Percentiles rank a stretch among this genome's conserved stretches.
Evolutionary conservation across 805 yeast genomes (phyloP).

Genomic region (Lipomyces chichibuensis): DNA sequence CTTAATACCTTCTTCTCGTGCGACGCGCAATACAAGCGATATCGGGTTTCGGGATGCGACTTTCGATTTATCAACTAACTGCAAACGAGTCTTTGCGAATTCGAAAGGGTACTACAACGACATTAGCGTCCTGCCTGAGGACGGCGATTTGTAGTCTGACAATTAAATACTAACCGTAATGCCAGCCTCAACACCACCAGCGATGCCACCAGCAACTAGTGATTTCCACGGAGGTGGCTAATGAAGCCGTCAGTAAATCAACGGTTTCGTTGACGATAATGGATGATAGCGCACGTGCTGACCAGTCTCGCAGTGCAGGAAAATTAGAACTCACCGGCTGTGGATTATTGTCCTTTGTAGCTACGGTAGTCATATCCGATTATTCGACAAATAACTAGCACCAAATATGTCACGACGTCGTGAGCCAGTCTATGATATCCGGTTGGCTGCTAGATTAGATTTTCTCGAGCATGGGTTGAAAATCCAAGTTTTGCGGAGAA

Average conservation of each 20-base stretch:
- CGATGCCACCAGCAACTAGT: constrained; percentile 52
- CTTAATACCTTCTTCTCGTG: constrained; percentile 73
- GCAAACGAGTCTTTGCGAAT: constrained; percentile 92
- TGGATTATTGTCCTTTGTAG: not conserved
- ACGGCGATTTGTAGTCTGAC: not conserved
- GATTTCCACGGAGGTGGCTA: constrained; percentile 44
- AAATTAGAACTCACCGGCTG: not conserved
- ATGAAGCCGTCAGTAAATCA: not conserved
- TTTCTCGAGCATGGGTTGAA: too few relatives aligned
- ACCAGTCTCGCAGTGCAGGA: not conserved
- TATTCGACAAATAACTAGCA: not conserved
- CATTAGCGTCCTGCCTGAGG: not conserved
- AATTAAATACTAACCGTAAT: constrained; percentile 54
- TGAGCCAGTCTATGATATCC: too few relatives aligned
- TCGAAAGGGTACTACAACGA: constrained; percentile 76
- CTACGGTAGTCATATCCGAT: not conserved
- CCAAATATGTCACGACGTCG: not conserved
- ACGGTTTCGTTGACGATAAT: not conserved
- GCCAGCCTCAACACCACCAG: constrained; percentile 70
- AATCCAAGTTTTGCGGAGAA: too few relatives aligned
- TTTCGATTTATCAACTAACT: constrained; percentile 52
- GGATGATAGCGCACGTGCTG: not conserved
- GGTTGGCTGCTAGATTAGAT: too few relatives aligned
- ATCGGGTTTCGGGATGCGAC: constrained; percentile 67
- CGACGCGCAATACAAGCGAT: constrained; percentile 72